Evolutionary conservation across 495 filamentous ascomycete genomes (phyloP).

Genomic region (Cercophora samala): DNA sequence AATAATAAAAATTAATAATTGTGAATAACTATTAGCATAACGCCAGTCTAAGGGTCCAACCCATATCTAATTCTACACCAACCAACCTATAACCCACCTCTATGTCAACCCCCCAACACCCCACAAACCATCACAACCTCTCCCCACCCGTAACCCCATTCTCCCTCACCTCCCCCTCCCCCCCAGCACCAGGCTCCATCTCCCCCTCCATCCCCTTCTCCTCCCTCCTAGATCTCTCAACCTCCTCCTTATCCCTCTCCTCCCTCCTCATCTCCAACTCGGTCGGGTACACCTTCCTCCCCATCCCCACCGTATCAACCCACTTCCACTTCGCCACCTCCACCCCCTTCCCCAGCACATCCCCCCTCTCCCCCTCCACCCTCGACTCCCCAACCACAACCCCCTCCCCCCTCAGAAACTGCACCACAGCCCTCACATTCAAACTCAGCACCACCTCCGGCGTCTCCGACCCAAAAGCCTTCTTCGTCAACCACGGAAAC

Average conservation of each 20-base stretch:
- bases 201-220: conserved; percentile 42
- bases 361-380: conserved; percentile 35
- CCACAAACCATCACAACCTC: background rate
- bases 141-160: background rate
- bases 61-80: no score
- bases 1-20: background rate
- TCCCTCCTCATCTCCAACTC: conserved; percentile 22
- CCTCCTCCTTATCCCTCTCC: conserved; percentile 7
- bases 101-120: background rate
- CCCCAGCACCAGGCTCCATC: conserved; percentile 36
- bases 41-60: background rate
- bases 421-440: conserved; percentile 60
- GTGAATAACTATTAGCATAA: background rate
- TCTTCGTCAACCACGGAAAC: conserved; percentile 63
- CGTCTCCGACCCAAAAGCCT: conserved; percentile 55
- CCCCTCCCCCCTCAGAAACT: conserved; percentile 54
- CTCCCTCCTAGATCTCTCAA: conserved; percentile 27
- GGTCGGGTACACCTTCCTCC: conserved; percentile 22
- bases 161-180: background rate
- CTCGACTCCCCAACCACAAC: conserved; percentile 38
- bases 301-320: conserved; percentile 46
- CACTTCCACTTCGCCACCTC: conserved; percentile 36
- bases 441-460: conserved; percentile 60
- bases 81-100: background rate
- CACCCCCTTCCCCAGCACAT: conserved; percentile 32